Percentiles rank a stretch among this genome's conserved stretches.
Evolutionary conservation across 1,284 basidiomycete genomes (phyloP).

Genomic region (Gastroboletus turbinatus): DNA sequence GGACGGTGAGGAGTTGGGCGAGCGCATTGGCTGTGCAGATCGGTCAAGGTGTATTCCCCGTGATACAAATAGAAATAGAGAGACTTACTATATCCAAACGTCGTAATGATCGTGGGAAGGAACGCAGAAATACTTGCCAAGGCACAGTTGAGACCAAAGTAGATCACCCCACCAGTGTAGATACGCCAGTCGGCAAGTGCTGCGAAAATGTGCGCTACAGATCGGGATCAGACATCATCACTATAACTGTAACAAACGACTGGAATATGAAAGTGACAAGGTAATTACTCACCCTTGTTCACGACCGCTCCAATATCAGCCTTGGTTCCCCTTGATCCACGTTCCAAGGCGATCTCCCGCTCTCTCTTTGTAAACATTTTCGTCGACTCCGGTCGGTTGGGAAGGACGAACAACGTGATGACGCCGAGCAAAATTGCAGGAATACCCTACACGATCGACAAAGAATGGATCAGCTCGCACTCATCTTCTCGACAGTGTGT

Average conservation of each 20-base stretch:
- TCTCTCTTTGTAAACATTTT: conserved; percentile 67
- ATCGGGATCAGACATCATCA: background rate
- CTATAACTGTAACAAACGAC: background rate
- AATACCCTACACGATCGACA: conserved; percentile 44
- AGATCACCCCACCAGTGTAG: conserved; percentile 62
- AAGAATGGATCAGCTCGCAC: background rate
- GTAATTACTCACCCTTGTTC: conserved; percentile 52
- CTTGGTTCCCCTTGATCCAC: conserved; percentile 69
- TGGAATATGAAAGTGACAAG: background rate
- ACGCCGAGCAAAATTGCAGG: conserved; percentile 74
- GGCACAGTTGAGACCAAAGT: conserved; percentile 79
- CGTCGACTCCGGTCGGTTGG: conserved; percentile 77
- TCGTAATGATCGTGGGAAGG: conserved; percentile 79
- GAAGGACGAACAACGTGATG: conserved; percentile 63
- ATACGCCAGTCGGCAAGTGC: conserved; percentile 70
- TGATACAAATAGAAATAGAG: background rate
- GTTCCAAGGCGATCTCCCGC: conserved; percentile 67
- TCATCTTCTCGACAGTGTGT: background rate
- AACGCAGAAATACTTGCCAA: conserved; percentile 82
- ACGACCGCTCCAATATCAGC: conserved; percentile 67
- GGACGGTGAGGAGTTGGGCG: conserved; percentile 75
- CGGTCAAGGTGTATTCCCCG: background rate
- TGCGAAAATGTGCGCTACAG: conserved; percentile 57
- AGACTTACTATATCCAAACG: conserved; percentile 58
- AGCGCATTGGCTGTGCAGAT: conserved; percentile 44